A percentile compares a stretch with the other conserved stretches of the same genome.
Evolutionary conservation across 345 rosid species (phyloP).

Genomic region (Fremontodendron californicum): DNA sequence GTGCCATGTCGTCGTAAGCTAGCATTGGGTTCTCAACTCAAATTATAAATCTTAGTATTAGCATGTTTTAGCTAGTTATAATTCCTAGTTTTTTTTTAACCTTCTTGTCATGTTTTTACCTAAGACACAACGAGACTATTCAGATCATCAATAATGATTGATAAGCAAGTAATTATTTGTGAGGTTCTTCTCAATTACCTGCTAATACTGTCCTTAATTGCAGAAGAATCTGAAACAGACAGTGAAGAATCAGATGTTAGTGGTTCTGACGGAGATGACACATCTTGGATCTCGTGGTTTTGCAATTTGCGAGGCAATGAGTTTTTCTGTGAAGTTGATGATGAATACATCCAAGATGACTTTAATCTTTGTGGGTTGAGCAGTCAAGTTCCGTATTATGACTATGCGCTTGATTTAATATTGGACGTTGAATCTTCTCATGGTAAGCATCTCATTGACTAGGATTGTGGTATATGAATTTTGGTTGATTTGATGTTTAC

Average conservation of each 20-base stretch:
- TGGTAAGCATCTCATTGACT: conserved; percentile 40
- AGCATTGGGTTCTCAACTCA: neutral
- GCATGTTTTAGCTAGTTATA: neutral
- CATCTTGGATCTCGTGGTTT: no score
- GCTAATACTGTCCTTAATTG: neutral
- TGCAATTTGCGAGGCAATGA: conserved; percentile 95
- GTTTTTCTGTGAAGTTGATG: conserved; percentile 96
- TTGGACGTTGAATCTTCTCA: conserved; percentile 90
- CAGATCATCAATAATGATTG: neutral
- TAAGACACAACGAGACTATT: neutral
- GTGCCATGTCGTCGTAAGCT: neutral
- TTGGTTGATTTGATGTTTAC: neutral
- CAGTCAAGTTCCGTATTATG: conserved; percentile 94
- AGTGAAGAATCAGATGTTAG: conserved; percentile 44
- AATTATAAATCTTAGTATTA: neutral
- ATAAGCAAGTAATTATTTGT: neutral
- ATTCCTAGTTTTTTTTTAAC: neutral
- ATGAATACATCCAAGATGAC: conserved; percentile 90
- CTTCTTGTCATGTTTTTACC: neutral
- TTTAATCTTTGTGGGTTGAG: conserved; percentile 95
- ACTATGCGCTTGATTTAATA: conserved; percentile 89
- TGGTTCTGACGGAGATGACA: conserved; percentile 88
- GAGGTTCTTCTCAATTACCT: neutral
- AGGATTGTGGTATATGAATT: neutral
- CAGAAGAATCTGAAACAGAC: conserved; percentile 25